Base-by-base conservation (phyloP, 192 early-diverging fungal genomes). In the Paraglomus brasilianum region DNA sequence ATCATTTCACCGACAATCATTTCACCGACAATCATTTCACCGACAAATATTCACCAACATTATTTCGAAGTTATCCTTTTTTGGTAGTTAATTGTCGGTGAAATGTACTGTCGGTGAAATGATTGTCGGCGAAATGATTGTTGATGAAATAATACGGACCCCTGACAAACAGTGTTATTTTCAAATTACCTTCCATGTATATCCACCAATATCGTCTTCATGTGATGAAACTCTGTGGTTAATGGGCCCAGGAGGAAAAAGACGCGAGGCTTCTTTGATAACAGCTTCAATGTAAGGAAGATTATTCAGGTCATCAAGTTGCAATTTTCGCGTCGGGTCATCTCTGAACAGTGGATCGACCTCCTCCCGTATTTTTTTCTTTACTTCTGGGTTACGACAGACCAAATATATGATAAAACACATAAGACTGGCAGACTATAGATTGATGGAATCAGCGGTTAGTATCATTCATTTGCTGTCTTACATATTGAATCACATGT, bases 181-280 rank as follows among this genome's bases (percentile, higher is more conserved):
- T 30, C 1, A 30, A 30, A 30, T 30, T 30, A 30, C 15, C 36
- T 56, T 56, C 59, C 59, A 61, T 21, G 21, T 15, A 61, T 17
- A 44, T 15, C 59, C 59, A 42, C 38, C 59, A 44, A 61, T 7
- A 2, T 61, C 39, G 8, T 61, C 59, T 0, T 14, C 13, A 41
- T 22, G 13, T 7, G 38, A 22, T 21, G 14, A 11, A 42, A 44
- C 40, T 41, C 59, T 14, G 7, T n/a, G 8, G 17, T 22, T 45
- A 8, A 19, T 61, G 14, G 8, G 30, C 17, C 9, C 5, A 44
- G 44, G 9, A 61, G 59, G 59, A 5, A 41, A 10, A 14, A 44
- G 44, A 44, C 59, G 30, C 15, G 13, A 14, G 11, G 30, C 42
- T 42, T 61, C 59, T 61, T 41, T 61, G 9, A 61, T 61, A 9